Evolutionary conservation across 805 yeast genomes (phyloP), one percentile per base, ranked within the genome.

Genomic region (Wickerhamomyces queroliae): DNA sequence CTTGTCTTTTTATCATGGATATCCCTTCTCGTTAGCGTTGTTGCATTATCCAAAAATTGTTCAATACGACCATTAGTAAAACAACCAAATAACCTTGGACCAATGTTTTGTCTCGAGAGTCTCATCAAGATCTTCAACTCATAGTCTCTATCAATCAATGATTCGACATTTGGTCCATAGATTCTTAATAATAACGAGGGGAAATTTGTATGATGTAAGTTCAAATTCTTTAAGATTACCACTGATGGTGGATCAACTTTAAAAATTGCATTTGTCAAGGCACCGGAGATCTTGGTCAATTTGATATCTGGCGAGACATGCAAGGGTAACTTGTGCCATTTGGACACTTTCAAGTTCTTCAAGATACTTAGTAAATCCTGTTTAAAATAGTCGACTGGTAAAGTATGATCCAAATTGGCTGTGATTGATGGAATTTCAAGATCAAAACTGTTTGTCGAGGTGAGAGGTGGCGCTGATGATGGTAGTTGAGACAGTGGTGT

Each of bases 41-140:
- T 67, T 17, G 95, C 91, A 42, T 91, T 83, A 38, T 83, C 86
- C 46, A 93, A 66, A 53, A 83, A 93, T 63, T 93, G 97, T 63
- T 93, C 99, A 51, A 93, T 83, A 45, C 99, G 70, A 36, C 99
- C 99, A 58, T 93, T 93, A 33, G 78, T 66, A 59, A 93, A 93
- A 35, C 91, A 87, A 3, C 99, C 99, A 54, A 86, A 68, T 37
- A 93, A 63, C 45, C 79, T 74, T 1, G 99, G 96, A 0, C 99
- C 99, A 45, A 93, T 91, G 40, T 78, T 78, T 48, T 80, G 79
- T 36, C 69, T 67, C 1, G 95, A 82, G 45, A 93, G 70, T 55
- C 93, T 78, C 20, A 78, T 75, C 41, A 93, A 68, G 2, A 83
- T 75, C 38, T 72, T 69, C 48, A 93, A 71, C 60, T 93, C 99